These are phyloP conservation scores for Phaffomyces opuntiae DNA, from an alignment of 805 yeast species.

Conservation along the genomic window DNA sequence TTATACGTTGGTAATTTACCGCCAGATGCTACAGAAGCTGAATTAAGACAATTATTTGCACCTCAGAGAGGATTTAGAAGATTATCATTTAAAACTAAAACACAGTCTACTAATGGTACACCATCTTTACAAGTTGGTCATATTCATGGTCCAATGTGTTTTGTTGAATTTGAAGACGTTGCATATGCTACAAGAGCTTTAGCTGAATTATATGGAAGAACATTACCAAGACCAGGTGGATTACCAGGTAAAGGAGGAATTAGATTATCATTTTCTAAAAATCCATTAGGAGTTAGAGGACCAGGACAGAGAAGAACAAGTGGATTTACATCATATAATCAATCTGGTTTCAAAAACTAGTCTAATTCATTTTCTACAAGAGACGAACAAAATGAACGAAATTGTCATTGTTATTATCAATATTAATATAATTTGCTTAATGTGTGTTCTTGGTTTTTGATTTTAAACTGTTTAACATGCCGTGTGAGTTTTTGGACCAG, in stretches of 20 bases:
- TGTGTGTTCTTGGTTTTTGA: no score
- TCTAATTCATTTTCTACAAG: not conserved
- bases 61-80: conserved; percentile 91
- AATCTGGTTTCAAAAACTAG: conserved; percentile 6
- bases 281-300: conserved; percentile 95
- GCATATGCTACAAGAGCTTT: conserved; percentile 88
- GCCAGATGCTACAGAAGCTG: conserved; percentile 93
- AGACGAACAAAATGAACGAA: not conserved
- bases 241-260: conserved; percentile 84
- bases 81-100: conserved; percentile 81
- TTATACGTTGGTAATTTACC: conserved; percentile 95
- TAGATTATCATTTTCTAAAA: conserved; percentile 87
- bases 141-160: conserved; percentile 96
- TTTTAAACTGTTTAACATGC: no score
- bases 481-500: no score
- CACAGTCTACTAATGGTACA: conserved; percentile 31
- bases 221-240: conserved; percentile 74
- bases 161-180: conserved; percentile 97
- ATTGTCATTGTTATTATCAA: not conserved
- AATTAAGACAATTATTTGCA: conserved; percentile 77
- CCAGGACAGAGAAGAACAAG: conserved; percentile 39
- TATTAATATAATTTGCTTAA: not conserved
- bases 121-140: conserved; percentile 22
- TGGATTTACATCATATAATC: conserved; percentile 13
- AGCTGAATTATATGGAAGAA: conserved; percentile 89